Base-by-base conservation (phyloP, 768 basidiomycete species). In the Tubosaeta sp. region DNA sequence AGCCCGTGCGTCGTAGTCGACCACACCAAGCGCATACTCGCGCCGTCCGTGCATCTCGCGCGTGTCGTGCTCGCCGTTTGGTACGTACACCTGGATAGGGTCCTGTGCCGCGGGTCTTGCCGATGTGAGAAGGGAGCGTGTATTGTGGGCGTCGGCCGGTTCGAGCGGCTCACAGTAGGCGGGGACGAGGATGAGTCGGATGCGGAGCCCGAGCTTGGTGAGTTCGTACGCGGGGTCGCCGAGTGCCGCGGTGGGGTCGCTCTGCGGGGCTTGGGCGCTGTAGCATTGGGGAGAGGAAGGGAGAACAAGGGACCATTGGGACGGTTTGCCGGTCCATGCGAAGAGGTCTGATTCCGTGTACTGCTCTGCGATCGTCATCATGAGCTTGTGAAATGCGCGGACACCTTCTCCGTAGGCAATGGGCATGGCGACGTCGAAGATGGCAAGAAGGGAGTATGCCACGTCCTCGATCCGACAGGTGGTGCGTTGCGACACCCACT, bases 351-450 rank as follows among this genome's bases (percentile, higher is more conserved):
- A 46, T 25, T 65, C 58, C 3, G 52, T 62, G 12, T 29, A 60
- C 19, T 57, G 50, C 6, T 49, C 60, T 1, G 45, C 46, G 36
- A 64, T 53, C 8, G 63, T 30, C 16, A 46, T 45, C 52, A 54
- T 49, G 34, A 64, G 58, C 29, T 57, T 62, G 44, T 51, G 49
- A 22, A 64, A 65, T 14, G 63, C 57, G 6, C 58, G 58, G 2
- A 46, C 30, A 4, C 62, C 63, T 4, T 65, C 63, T 2, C 62
- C 62, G 40, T 64, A 64, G 11, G 63, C 51, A 19, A 64, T 51
- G 2, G 60, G 58, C 4, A 64, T 39, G n/a, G 39, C 39, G 41
- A 64, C 11, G 27, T 64, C 63, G 39, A 64, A 56, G 18, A 64
- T 53, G 3, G 58, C 63, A 9, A 65, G 49, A 10, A 63, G 57